A percentile compares a stretch with the other conserved stretches of the same genome.
Conservation (phyloP, 495 filamentous ascomycete species). For the Sporormia fimetaria region DNA sequence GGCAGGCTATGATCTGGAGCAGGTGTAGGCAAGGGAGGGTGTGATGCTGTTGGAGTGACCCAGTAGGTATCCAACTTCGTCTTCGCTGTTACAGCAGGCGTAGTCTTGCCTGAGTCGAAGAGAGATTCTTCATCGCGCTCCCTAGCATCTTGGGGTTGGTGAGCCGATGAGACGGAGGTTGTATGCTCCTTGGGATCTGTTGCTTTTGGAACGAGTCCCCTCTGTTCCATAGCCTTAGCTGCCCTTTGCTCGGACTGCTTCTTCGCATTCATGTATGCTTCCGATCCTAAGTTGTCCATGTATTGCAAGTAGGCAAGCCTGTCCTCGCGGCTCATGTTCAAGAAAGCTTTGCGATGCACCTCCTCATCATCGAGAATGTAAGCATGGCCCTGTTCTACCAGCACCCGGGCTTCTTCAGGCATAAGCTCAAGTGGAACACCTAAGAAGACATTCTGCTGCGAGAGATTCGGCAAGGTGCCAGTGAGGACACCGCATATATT, state of each 20-base stretch:
- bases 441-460: slow-evolving; percentile 89
- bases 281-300: slow-evolving; percentile 35
- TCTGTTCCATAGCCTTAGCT: slow-evolving; percentile 21
- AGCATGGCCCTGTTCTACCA: slow-evolving; percentile 68
- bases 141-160: too few relatives aligned
- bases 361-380: slow-evolving; percentile 67
- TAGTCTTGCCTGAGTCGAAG: not conserved
- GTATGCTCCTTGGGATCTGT: too few relatives aligned
- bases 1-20: slow-evolving; percentile 27
- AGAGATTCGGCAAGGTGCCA: slow-evolving; percentile 78
- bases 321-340: slow-evolving; percentile 43
- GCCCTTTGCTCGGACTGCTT: slow-evolving; percentile 31
- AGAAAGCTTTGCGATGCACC: slow-evolving; percentile 52
- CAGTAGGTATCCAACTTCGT: slow-evolving; percentile 29
- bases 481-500: slow-evolving; percentile 81
- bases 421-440: slow-evolving; percentile 81
- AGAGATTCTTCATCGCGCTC: not conserved
- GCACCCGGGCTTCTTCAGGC: slow-evolving; percentile 74
- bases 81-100: not conserved
- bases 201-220: slow-evolving; percentile 19
- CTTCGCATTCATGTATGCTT: slow-evolving; percentile 36
- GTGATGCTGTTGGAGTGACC: slow-evolving; percentile 52
- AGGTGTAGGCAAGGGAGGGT: slow-evolving; percentile 38
- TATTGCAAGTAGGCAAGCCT: slow-evolving; percentile 31
- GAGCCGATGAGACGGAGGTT: too few relatives aligned